A percentile compares a stretch with the other conserved stretches of the same genome.
phyloP scores from a whole-genome alignment of 2,329 filamentous ascomycete genomes.

The Hymenoscyphus infarciens region DNA sequence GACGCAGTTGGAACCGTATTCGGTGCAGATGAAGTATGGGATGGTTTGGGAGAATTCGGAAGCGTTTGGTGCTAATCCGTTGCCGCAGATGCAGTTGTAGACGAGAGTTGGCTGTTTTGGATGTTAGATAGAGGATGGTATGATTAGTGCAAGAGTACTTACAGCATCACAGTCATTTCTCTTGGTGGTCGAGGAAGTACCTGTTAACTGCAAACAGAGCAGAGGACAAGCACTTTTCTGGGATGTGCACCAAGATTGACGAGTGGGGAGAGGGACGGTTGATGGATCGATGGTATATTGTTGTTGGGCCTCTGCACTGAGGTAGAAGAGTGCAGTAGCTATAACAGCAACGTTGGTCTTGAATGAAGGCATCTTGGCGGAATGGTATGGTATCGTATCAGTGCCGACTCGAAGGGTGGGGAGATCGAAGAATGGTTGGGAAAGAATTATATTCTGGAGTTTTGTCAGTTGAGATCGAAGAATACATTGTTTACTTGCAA shows the following conservation, averaged over 20 bases:
- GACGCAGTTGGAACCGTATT: slow-evolving; percentile 69
- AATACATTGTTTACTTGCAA: not conserved
- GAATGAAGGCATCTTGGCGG: slow-evolving; percentile 50
- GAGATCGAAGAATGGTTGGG: not conserved
- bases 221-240: slow-evolving; percentile 64
- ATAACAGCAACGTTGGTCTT: slow-evolving; percentile 42
- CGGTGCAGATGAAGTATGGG: slow-evolving; percentile 71
- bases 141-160: slow-evolving; percentile 31
- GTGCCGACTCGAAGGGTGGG: not conserved
- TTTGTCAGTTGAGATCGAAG: not conserved
- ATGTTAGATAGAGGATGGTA: not conserved
- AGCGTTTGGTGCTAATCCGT: slow-evolving; percentile 65
- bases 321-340: slow-evolving; percentile 48
- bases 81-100: slow-evolving; percentile 71
- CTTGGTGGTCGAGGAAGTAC: slow-evolving; percentile 40
- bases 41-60: slow-evolving; percentile 75
- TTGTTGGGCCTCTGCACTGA: slow-evolving; percentile 44
- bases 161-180: slow-evolving; percentile 67
- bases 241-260: slow-evolving; percentile 56
- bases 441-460: slow-evolving; percentile 1
- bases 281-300: slow-evolving; percentile 61
- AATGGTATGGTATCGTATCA: slow-evolving; percentile 7
- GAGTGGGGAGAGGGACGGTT: slow-evolving; percentile 48
- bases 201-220: slow-evolving; percentile 64
- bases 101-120: slow-evolving; percentile 49